Evolutionary conservation across 441 rosid species (phyloP), one percentile per base, ranked within the genome.

Genomic region (Manihot esculenta): DNA sequence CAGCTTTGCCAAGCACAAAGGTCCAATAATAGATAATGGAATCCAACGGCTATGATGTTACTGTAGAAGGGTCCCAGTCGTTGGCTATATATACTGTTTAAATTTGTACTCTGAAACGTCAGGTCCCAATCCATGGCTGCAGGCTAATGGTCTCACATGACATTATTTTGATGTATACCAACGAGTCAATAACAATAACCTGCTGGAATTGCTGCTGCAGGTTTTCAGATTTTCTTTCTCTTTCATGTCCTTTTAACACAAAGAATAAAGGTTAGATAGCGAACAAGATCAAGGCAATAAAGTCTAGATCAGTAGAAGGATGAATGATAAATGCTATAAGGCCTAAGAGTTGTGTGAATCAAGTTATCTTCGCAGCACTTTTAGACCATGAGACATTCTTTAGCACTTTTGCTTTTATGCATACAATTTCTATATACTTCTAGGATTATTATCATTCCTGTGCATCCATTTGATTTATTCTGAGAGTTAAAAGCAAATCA

Each of bases 11-110:
- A 71, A 55, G 69, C 73, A 66, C 59, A 57, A 66, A 71, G 63
- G 76, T 75, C 84, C 60, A 69, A 55, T 75, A 75, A 81, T 70
- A 49, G 72, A 58, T 57, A 64, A 26, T 44, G 66, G 59, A 61
- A 79, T 62, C 74, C 74, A 61, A 70, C 65, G 72, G 72, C 55
- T 69, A 41, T 60, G 1, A 21, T 44, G 50, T n/a, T 41, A 21
- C 20, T 26, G 61, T 27, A 57, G 7, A 21, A 3, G 27, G 57
- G 3, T 45, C 65, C 58, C 27, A 27, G 14, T 30, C 11, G 56
- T 56, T 30, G 72, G 59, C 72, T 47, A 20, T 59, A 26, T 58
- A n/a, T n/a, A 45, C 12, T 58, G 55, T 1, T 12, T 42, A 68
- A 13, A 41, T 68, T 68, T 42, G 62, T 21, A 27, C 64, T 30